Base-by-base conservation (phyloP, 352 stramenopile species). In the Globisporangium radiosum region DNA sequence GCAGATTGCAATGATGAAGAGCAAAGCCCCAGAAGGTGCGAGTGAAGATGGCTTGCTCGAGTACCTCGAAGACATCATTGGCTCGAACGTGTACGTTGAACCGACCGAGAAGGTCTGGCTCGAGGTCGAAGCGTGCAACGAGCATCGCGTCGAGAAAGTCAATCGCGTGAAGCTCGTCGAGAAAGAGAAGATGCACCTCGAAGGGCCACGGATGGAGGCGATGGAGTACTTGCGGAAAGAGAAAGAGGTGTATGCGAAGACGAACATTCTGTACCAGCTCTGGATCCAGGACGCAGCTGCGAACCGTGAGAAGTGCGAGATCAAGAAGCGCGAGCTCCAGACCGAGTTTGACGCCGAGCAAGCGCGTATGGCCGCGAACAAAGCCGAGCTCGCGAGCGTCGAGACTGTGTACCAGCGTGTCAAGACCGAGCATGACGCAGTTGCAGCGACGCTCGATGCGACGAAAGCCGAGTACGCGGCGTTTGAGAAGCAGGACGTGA, bases 21-120 rank as follows among this genome's bases (percentile, higher is more conserved):
- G 96, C 73, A 99, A 99, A 72, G 95, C 89, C 11, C 86, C 90
- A 1, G 83, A 83, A 45, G 76, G 79, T 7, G 78, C 92, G 54
- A 90, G 97, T 58, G 97, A 99, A 63, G 97, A 99, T 55, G 97
- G 97, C 17, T 75, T 99, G 36, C 80, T 99, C 10, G 97, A 99
- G 74, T 99, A 99, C 71, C 71, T 99, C 7, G 97, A 99, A 69
- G 97, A 99, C 67, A 99, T 99, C 48, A 99, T 99, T 63, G 97
- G 97, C 60, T 98, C 82, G 14, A 99, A 99, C 67, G 95, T 98
- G 54, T 99, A 97, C 65, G 92, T 99, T 0, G 93, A 97, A 53
- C 84, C 88, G 13, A 99, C 97, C 0, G 96, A 98, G 58, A 71
- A 88, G 51, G 94, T 92, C 52, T 90, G 88, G 58, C 91, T 97